A percentile compares a stretch with the other conserved stretches of the same genome.
These are phyloP conservation scores for Zymoseptoria pseudotritici DNA, from an alignment of 2,329 filamentous ascomycete genomes.

Conservation along the genomic window DNA sequence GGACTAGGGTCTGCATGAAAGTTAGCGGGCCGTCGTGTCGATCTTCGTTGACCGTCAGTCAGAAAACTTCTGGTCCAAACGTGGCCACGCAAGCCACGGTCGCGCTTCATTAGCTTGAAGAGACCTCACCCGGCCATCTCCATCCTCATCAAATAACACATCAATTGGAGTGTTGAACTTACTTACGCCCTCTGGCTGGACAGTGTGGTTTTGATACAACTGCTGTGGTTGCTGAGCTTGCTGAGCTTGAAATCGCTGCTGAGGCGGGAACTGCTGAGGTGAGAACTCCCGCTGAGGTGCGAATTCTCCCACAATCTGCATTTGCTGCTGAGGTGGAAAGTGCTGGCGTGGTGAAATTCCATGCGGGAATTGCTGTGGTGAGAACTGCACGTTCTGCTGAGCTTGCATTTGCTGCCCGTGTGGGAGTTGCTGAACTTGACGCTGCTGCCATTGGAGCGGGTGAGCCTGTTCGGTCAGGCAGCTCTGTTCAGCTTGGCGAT, in stretches of 20 bases:
- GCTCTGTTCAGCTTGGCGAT: not conserved
- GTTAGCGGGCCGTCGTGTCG: too few species aligned
- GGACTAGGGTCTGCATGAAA: not conserved
- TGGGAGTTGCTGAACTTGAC: not conserved
- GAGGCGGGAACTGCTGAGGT: not conserved
- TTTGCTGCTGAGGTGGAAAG: too few species aligned
- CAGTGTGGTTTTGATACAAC: not conserved
- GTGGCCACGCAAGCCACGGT: too few species aligned
- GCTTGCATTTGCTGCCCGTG: too few species aligned
- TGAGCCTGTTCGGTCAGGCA: not conserved
- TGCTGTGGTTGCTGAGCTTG: not conserved
- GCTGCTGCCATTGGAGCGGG: not conserved
- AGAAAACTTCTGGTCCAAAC: too few species aligned
- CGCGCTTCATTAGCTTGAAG: too few species aligned
- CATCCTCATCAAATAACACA: not conserved
- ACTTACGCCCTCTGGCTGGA: not conserved
- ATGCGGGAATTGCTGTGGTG: not conserved
- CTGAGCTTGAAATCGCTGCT: not conserved
- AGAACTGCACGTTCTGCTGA: too few species aligned
- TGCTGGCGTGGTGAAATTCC: not conserved
- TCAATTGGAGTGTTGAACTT: not conserved
- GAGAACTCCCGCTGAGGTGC: not conserved
- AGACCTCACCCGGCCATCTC: not conserved
- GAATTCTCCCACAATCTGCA: too few species aligned
- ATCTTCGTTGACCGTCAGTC: too few species aligned